Evolutionary conservation across 805 yeast species (phyloP).

Genomic region (Candida xyloterini): DNA sequence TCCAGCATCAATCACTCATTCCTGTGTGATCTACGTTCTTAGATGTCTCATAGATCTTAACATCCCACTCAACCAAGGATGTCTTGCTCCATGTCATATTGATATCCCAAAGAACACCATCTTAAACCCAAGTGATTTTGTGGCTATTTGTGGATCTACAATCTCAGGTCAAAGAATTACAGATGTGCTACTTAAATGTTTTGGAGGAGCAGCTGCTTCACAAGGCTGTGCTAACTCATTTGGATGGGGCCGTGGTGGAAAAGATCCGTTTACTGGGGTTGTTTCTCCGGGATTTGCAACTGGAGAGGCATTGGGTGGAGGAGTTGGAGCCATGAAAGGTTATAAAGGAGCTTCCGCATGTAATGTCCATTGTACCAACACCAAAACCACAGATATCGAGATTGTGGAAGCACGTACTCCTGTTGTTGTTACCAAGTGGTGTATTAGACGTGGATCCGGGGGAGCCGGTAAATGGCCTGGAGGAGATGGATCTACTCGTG

Average conservation of each 20-base stretch:
- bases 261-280: conserved; percentile 36
- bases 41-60: conserved; percentile 48
- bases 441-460: conserved; percentile 44
- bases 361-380: conserved; percentile 53
- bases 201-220: conserved; percentile 54
- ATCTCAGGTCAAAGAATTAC: conserved; percentile 56
- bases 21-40: conserved; percentile 52
- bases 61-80: conserved; percentile 57
- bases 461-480: conserved; percentile 46
- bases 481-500: conserved; percentile 49
- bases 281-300: conserved; percentile 49
- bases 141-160: conserved; percentile 53
- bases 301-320: conserved; percentile 54
- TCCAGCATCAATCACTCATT: conserved; percentile 50
- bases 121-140: conserved; percentile 43
- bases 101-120: conserved; percentile 32
- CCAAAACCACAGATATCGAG: conserved; percentile 53
- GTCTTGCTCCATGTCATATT: conserved; percentile 43
- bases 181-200: conserved; percentile 51
- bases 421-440: conserved; percentile 43
- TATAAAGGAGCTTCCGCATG: conserved; percentile 46
- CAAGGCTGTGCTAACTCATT: conserved; percentile 59
- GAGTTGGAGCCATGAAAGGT: conserved; percentile 50
- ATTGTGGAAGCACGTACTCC: conserved; percentile 53
- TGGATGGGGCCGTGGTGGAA: conserved; percentile 50